phyloP scores from a whole-genome alignment of 1,284 basidiomycete genomes.

The Sporisorium reilianum region DNA sequence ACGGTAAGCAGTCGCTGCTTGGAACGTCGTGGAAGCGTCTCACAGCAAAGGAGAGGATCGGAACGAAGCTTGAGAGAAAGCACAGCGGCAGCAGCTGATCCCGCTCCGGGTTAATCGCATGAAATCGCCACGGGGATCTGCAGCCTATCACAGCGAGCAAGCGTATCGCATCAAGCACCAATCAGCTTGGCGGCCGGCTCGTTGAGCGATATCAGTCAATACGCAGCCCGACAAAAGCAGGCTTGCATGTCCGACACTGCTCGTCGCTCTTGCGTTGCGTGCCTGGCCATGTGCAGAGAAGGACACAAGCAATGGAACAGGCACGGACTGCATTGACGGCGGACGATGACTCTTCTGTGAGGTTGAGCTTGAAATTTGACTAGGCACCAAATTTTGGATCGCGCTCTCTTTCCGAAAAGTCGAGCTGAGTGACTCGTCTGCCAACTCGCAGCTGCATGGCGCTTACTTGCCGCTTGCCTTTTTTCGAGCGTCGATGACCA shows the following conservation, averaged over 20 bases:
- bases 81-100: not conserved
- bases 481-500: too few relatives aligned
- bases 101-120: not conserved
- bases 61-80: not conserved
- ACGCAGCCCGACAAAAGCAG: not conserved
- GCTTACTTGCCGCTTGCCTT: not conserved
- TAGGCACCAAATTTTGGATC: not conserved
- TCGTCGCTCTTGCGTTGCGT: not conserved
- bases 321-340: too few relatives aligned
- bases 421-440: not conserved
- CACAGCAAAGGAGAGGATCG: not conserved
- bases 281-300: not conserved
- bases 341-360: too few relatives aligned
- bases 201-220: not conserved
- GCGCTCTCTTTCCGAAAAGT: not conserved
- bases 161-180: not conserved
- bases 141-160: conserved; percentile 7
- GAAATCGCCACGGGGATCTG: not conserved
- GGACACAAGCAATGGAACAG: not conserved
- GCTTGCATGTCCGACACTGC: not conserved
- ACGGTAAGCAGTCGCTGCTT: too few relatives aligned
- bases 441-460: not conserved
- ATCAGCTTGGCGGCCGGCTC: too few relatives aligned
- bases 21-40: too few relatives aligned
- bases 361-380: not conserved